Conservation (phyloP, 257 asterid species). For the Leptodermis oblonga region DNA sequence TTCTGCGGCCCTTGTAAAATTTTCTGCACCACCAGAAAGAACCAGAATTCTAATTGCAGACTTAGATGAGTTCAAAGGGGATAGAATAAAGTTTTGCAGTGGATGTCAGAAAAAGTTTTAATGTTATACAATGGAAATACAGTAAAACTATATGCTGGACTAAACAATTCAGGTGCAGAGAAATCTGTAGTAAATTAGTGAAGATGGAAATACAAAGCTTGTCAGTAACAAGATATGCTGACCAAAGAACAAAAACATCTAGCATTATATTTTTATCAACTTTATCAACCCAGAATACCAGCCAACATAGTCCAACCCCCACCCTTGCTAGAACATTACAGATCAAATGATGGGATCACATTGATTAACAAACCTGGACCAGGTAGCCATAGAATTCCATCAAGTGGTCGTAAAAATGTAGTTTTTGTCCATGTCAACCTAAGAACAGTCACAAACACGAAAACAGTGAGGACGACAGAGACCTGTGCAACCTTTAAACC, state of each 20-base stretch:
- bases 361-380: constrained; percentile 50
- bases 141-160: background rate
- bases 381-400: constrained; percentile 33
- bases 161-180: background rate
- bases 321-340: no score
- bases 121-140: background rate
- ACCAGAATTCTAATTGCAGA: background rate
- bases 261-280: background rate
- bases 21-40: constrained; percentile 24
- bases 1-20: constrained; percentile 21
- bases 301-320: background rate
- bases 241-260: background rate
- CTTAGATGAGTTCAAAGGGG: background rate
- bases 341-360: background rate
- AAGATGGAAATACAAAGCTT: background rate
- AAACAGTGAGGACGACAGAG: constrained; percentile 70
- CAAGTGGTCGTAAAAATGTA: constrained; percentile 46
- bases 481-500: constrained; percentile 67
- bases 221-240: background rate
- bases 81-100: background rate
- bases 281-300: no score
- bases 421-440: constrained; percentile 64
- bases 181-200: background rate
- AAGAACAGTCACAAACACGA: constrained; percentile 59
- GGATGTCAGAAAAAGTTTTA: background rate